Evolutionary conservation across 768 basidiomycete genomes (phyloP).

Genomic region (Mrakia gelida): DNA sequence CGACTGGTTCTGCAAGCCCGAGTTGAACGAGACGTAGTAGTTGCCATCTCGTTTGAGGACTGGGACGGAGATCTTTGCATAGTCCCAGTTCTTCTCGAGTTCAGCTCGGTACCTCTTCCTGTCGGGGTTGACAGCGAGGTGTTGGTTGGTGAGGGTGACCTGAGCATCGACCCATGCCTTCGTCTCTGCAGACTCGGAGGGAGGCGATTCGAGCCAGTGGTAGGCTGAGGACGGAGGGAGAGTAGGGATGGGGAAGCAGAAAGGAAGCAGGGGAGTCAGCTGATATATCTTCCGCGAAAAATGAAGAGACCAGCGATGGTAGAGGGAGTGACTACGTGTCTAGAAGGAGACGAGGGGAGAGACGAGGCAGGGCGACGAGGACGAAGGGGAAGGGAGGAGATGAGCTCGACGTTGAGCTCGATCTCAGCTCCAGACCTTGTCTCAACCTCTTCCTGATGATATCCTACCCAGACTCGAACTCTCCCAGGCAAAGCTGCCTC

Average conservation of each 20-base stretch:
- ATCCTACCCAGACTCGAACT: background rate
- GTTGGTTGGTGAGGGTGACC: slow-evolving; percentile 49
- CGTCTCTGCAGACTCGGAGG: slow-evolving; percentile 55
- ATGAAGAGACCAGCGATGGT: no score
- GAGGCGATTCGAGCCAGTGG: slow-evolving; percentile 61
- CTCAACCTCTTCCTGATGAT: background rate
- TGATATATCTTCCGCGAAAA: no score
- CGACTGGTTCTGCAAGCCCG: slow-evolving; percentile 23
- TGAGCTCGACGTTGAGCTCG: background rate
- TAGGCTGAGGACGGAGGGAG: slow-evolving; percentile 39
- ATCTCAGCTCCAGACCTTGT: background rate
- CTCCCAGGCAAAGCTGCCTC: background rate
- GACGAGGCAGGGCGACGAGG: no score
- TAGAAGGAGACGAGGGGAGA: background rate
- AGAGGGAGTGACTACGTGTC: no score
- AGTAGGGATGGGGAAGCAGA: slow-evolving; percentile 44
- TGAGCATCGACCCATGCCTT: slow-evolving; percentile 46
- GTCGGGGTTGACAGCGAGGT: slow-evolving; percentile 63
- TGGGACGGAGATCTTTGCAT: slow-evolving; percentile 57
- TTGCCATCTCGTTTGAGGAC: slow-evolving; percentile 58
- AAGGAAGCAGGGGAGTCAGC: background rate
- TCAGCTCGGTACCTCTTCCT: slow-evolving; percentile 56
- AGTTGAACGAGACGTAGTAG: slow-evolving; percentile 54
- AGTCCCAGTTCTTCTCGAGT: slow-evolving; percentile 57
- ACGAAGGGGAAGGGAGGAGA: background rate